Percentiles rank a stretch among this genome's conserved stretches.
Conservation (phyloP, 2,329 filamentous ascomycete genomes). For the Sporothrix mexicana region DNA sequence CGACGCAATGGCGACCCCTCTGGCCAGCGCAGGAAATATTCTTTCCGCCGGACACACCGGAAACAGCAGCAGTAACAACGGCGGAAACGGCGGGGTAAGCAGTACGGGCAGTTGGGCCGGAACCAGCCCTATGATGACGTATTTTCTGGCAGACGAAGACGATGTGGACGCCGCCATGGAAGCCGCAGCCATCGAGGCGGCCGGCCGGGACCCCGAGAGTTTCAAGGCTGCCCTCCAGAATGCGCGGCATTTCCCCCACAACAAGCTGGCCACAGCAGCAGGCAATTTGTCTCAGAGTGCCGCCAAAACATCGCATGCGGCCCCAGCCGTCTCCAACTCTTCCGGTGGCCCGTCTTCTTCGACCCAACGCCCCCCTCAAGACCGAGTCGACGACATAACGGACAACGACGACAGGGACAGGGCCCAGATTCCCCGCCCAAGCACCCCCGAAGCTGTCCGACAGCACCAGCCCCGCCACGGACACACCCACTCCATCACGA, state of each 20-base stretch:
- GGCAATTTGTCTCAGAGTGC: constrained; percentile 1
- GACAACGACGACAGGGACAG: constrained; percentile 15
- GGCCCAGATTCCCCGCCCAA: background rate
- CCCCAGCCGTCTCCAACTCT: background rate
- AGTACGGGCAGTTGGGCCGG: constrained; percentile 12
- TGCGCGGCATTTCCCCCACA: constrained; percentile 25
- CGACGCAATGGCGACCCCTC: constrained; percentile 39
- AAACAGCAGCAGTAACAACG: background rate
- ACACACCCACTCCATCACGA: constrained; percentile 18
- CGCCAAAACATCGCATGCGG: background rate
- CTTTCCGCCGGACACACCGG: background rate
- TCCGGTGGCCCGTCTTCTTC: background rate
- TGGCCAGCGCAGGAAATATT: constrained; percentile 36
- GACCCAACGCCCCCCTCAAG: background rate
- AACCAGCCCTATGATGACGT: constrained; percentile 53
- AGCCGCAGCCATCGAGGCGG: constrained; percentile 45
- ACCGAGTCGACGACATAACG: constrained; percentile 6
- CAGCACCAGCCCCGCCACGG: constrained; percentile 34
- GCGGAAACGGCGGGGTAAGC: background rate
- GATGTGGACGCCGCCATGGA: constrained; percentile 50
- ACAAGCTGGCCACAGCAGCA: constrained; percentile 15
- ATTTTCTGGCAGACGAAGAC: constrained; percentile 57
- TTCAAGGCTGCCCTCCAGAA: constrained; percentile 42
- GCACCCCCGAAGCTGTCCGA: background rate
- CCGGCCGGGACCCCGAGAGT: constrained; percentile 42